Percentiles rank a stretch among this genome's conserved stretches.
Evolutionary conservation across 2,329 filamentous ascomycete genomes (phyloP).

Genomic region (Penicillium brevicompactum): DNA sequence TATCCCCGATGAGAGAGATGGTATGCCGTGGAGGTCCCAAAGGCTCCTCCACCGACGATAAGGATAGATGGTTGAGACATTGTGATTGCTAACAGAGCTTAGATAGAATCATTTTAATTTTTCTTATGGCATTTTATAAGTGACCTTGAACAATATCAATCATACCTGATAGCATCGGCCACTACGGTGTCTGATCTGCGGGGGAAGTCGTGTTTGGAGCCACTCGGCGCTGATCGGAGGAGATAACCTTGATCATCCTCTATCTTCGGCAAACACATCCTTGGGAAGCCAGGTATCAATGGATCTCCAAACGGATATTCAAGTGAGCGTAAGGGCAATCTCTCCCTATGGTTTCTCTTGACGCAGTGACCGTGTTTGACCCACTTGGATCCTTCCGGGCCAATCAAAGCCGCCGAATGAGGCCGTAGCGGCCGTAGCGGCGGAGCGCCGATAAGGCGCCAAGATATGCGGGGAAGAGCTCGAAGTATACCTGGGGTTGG

Average conservation of each 20-base stretch:
- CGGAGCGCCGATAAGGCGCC: background rate
- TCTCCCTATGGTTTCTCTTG: background rate
- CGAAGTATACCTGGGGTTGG: background rate
- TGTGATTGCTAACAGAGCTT: background rate
- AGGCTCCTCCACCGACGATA: conserved; percentile 12
- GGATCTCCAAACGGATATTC: background rate
- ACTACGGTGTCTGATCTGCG: background rate
- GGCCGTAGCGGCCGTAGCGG: background rate
- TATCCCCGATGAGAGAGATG: conserved; percentile 13
- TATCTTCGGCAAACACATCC: background rate
- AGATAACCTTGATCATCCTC: background rate
- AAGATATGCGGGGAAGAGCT: background rate
- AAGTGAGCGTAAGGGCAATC: background rate
- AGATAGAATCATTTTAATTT: background rate
- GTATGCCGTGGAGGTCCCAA: conserved; percentile 13
- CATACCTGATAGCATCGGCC: background rate
- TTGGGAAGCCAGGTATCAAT: background rate
- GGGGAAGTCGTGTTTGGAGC: background rate
- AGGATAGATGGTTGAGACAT: conserved; percentile 1
- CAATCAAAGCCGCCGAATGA: background rate
- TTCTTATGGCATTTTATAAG: background rate
- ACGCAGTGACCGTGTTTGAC: background rate
- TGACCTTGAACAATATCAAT: background rate
- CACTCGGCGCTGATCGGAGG: background rate
- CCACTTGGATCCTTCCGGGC: background rate